Evolutionary conservation across 208 protist genomes (phyloP), one percentile per base, ranked within the genome.

Genomic region (Strigomonas culicis): DNA sequence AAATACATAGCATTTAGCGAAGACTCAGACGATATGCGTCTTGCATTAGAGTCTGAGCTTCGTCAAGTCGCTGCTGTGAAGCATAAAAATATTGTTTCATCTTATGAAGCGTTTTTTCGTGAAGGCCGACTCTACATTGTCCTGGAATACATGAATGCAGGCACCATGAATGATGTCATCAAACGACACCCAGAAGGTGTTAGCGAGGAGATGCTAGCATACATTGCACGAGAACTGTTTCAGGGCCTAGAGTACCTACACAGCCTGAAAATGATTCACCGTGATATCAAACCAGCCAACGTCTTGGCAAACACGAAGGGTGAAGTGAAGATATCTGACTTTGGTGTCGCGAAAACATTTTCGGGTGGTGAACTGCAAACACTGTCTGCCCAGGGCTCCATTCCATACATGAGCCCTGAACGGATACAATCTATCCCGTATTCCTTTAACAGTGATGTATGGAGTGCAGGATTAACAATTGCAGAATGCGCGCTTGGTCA

Each of bases 201-300:
- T 61, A 84, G 3, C 28, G 88, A 97, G 50, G 68, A 84, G 19
- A 88, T 91, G 73, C 69, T 95, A 21, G 86, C 86, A 10, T 92
- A 91, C 67, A 90, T 95, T 57, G 77, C 87, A 17, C 78, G 84
- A 19, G 86, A 97, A 58, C 68, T 97, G 41, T 82, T 97, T 55
- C 75, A 84, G 22, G 92, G 90, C 0, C 60, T 97, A 6, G 80
- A 86, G 57, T 88, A 88, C 72, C 81, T 97, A 25, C 92, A 97
- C 67, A 69, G 72, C 25, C 72, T 82, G 11, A 93, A 93, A 39
- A 85, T 96, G 72, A 88, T 99, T 70, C 98, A 98, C 68, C 80
- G 97, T 28, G 97, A 99, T 57, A 88, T 99, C 43, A 98, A 99
- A 64, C 98, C 98, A 15, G 92, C 88, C 24, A 99, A 99, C 74